Evolutionary conservation across 2,329 filamentous ascomycete species (phyloP).

Genomic region (Aspergillus clavatus): DNA sequence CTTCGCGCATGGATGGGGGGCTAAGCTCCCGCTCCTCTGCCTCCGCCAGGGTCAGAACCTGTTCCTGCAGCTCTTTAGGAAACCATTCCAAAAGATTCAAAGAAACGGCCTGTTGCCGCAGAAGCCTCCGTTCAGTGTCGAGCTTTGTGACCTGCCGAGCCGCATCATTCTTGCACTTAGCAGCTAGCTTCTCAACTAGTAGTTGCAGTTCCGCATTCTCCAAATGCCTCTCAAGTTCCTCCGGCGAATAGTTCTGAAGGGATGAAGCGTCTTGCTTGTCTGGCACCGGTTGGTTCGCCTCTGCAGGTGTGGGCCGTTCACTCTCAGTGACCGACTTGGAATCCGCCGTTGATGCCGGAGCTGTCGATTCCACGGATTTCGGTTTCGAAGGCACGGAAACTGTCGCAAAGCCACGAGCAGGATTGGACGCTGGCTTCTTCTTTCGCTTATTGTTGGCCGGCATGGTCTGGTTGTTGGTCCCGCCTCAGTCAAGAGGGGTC

Average conservation of each 20-base stretch:
- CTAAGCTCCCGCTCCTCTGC: constrained; percentile 39
- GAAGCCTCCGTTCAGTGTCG: constrained; percentile 77
- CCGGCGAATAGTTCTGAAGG: constrained; percentile 62
- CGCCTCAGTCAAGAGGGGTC: neutral
- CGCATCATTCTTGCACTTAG: constrained; percentile 74
- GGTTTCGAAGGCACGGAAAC: constrained; percentile 83
- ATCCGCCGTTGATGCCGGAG: constrained; percentile 25
- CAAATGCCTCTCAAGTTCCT: constrained; percentile 84
- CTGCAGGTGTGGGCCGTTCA: constrained; percentile 23
- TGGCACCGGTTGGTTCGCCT: constrained; percentile 12
- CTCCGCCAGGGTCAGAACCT: constrained; percentile 62
- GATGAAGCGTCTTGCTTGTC: constrained; percentile 24
- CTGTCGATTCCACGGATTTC: constrained; percentile 47
- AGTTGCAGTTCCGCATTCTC: constrained; percentile 87
- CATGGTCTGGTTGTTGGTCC: constrained; percentile 52
- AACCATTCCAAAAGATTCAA: constrained; percentile 75
- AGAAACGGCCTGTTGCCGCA: constrained; percentile 72
- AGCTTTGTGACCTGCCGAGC: constrained; percentile 70
- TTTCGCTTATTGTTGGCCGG: constrained; percentile 75
- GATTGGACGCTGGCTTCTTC: constrained; percentile 83
- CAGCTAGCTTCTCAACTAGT: constrained; percentile 75
- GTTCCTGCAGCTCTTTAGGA: constrained; percentile 69
- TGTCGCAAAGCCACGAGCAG: constrained; percentile 87
- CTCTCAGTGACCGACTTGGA: constrained; percentile 29
- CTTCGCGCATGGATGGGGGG: constrained; percentile 21